Evolutionary conservation across 1,139 yeast genomes (phyloP), one percentile per base, ranked within the genome.

Genomic region (Pichia sp.): DNA sequence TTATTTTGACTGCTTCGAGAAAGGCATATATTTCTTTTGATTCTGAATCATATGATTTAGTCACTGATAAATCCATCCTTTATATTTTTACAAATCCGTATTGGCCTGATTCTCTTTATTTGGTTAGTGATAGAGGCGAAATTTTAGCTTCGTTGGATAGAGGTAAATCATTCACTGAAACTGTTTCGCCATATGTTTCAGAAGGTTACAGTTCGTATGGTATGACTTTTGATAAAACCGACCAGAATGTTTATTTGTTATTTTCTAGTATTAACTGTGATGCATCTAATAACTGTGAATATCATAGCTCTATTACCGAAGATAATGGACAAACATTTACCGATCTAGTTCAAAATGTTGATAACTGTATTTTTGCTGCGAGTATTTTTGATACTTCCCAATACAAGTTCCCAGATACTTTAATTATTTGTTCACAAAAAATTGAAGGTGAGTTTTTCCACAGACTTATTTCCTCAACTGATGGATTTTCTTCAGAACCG

Each of bases 301-400:
- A 73, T 1, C 71, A 70, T 26, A 83, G 90, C 0, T 82, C 71
- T 49, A 64, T 78, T 37, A 82, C 95, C 7, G 61, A 55, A 10
- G 77, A 83, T 62, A 81, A 78, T 23, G 95, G 95, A n/a, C 54
- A 62, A 6, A 61, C 69, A 1, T 92, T 92, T 72, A 55, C 64
- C 0, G 65, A 69, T 42, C 60, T 92, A 49, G 59, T 68, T 28
- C 71, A 73, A 4, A 67, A 74, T 50, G 83, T 78, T 6, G 59
- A 66, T 22, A 65, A 63, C 22, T 92, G 99, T 72, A 78, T 78
- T 40, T 90, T 80, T 65, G 81, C 78, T 8, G 80, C 81, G 3
- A 66, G 83, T 0, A 60, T 74, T 54, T 67, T 78, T 56, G 61
- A 66, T 39, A 53, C 59, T 29, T 47, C 54, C 42, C 45, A 60